Percentiles rank a stretch among this genome's conserved stretches.
These are phyloP conservation scores for Phalaenopsis hybrid DNA, from an alignment of 116 monocot genomes.

Conservation along the genomic window DNA sequence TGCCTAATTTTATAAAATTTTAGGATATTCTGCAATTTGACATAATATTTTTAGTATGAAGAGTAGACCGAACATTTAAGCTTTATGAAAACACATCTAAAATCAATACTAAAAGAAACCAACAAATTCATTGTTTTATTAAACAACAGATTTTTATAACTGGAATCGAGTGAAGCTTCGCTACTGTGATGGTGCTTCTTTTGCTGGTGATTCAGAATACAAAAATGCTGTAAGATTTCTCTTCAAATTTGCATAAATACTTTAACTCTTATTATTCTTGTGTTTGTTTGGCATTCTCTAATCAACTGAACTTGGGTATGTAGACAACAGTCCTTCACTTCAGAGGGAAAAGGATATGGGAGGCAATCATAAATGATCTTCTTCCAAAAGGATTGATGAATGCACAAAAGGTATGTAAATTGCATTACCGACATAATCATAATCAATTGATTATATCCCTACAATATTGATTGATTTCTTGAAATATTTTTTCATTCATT, in stretches of 20 bases:
- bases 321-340: slow-evolving; percentile 54
- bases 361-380: slow-evolving; percentile 62
- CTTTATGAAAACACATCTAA: too few relatives aligned
- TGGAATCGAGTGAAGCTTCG: slow-evolving; percentile 89
- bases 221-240: slow-evolving; percentile 32
- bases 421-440: not conserved
- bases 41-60: too few relatives aligned
- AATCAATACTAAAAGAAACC: too few relatives aligned
- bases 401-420: slow-evolving; percentile 46
- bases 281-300: not conserved
- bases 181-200: slow-evolving; percentile 92
- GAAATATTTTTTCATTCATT: too few relatives aligned
- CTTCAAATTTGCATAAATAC: not conserved
- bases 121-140: slow-evolving; percentile 25
- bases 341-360: slow-evolving; percentile 82
- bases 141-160: slow-evolving; percentile 67
- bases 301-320: not conserved
- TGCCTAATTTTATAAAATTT: too few relatives aligned
- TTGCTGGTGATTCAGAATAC: slow-evolving; percentile 67
- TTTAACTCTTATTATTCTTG: not conserved
- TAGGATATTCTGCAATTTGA: too few relatives aligned
- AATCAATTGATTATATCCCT: not conserved
- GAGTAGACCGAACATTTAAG: too few relatives aligned
- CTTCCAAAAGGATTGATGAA: slow-evolving; percentile 44
- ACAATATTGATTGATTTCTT: not conserved